Evolutionary conservation across 495 filamentous ascomycete species (phyloP).

Genomic region (Chaetomium cochliodes): DNA sequence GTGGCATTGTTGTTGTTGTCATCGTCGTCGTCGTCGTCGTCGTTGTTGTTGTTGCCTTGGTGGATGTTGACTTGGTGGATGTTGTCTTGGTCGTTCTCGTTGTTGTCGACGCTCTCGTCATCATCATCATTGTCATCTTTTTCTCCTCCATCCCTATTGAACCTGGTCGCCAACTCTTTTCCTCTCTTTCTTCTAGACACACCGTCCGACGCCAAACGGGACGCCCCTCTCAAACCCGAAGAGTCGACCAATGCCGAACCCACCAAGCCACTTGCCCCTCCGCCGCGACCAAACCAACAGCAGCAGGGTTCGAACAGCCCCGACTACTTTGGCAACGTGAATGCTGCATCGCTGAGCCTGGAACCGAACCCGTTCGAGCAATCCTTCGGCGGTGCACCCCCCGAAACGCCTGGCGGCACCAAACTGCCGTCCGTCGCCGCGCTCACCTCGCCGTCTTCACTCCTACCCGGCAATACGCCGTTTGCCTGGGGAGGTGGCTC

Average conservation of each 20-base stretch:
- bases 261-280: constrained; percentile 69
- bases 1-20: constrained; percentile 3
- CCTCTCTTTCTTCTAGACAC: constrained; percentile 26
- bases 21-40: constrained; percentile 8
- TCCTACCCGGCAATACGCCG: constrained; percentile 67
- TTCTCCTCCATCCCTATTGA: constrained; percentile 17
- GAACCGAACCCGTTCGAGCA: constrained; percentile 97
- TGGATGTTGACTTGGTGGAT: constrained; percentile 12
- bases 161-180: constrained; percentile 30
- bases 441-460: constrained; percentile 83
- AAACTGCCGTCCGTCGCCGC: constrained; percentile 88
- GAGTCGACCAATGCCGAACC: constrained; percentile 39
- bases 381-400: constrained; percentile 69
- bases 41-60: background rate
- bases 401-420: constrained; percentile 84
- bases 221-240: constrained; percentile 35
- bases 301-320: constrained; percentile 51
- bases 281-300: constrained; percentile 67
- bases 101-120: constrained; percentile 7
- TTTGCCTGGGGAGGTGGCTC: constrained; percentile 82
- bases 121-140: background rate
- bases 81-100: constrained; percentile 6
- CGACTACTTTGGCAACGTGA: constrained; percentile 70
- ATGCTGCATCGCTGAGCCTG: constrained; percentile 61
- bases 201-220: constrained; percentile 41